These are phyloP conservation scores for Podaxis carcinomalis DNA, from an alignment of 768 basidiomycete genomes.

Conservation along the genomic window DNA sequence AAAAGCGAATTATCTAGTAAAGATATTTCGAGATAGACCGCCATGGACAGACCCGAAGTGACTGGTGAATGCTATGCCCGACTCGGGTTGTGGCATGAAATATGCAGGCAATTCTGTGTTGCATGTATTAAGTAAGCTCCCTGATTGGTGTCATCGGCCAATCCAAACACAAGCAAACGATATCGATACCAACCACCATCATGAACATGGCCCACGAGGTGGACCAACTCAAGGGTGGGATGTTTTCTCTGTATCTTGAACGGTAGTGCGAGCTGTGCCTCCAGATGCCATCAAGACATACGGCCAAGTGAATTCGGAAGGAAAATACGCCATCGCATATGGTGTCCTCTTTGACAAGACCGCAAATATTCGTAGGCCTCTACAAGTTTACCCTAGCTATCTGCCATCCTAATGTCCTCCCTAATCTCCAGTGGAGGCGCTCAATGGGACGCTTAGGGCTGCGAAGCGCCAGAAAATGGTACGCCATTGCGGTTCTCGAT, in stretches of 20 bases:
- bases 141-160: no score
- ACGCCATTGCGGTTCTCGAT: not conserved
- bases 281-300: constrained; percentile 41
- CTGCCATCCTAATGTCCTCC: not conserved
- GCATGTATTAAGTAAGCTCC: no score
- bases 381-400: not conserved
- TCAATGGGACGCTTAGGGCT: constrained; percentile 44
- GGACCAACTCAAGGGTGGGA: not conserved
- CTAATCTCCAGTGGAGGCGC: constrained; percentile 35
- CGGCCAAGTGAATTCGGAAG: constrained; percentile 34
- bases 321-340: constrained; percentile 33
- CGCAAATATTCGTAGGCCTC: constrained; percentile 35
- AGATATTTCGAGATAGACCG: no score
- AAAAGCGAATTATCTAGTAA: no score
- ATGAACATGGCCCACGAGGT: not conserved
- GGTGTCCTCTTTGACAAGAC: constrained; percentile 45
- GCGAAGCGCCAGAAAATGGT: constrained; percentile 46
- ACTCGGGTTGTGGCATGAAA: no score
- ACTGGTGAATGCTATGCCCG: no score
- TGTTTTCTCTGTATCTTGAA: not conserved
- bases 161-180: not conserved
- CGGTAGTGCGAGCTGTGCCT: not conserved
- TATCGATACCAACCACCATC: not conserved
- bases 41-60: no score
- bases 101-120: no score